Evolutionary conservation across 305 asterid genomes (phyloP).

Genomic region (Plantago coronopus): DNA sequence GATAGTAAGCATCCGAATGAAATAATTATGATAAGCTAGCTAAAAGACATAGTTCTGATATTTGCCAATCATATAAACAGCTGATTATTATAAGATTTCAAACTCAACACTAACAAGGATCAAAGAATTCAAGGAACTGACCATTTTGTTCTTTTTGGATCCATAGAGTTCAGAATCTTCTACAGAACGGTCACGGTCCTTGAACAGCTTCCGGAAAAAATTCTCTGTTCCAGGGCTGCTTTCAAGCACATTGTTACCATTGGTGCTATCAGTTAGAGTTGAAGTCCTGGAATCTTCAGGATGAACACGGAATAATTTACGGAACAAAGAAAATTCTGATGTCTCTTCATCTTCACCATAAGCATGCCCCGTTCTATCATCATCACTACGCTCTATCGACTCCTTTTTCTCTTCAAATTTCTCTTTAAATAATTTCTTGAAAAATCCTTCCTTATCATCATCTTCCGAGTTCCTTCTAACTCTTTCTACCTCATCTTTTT

Average conservation of each 20-base stretch:
- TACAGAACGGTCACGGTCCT: constrained; percentile 85
- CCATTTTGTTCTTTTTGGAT: constrained; percentile 69
- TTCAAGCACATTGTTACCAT: constrained; percentile 47
- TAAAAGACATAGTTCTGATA: constrained; percentile 9
- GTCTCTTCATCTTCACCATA: constrained; percentile 68
- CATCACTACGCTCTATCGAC: constrained; percentile 37
- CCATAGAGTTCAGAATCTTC: constrained; percentile 89
- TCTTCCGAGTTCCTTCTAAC: constrained; percentile 55
- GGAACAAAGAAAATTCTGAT: constrained; percentile 64
- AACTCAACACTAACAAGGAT: constrained; percentile 9
- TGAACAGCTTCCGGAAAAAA: constrained; percentile 77
- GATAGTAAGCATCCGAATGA: too few relatives aligned
- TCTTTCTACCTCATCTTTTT: constrained; percentile 46
- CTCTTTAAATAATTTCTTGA: constrained; percentile 69
- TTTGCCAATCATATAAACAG: neutral
- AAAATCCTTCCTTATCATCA: constrained; percentile 74
- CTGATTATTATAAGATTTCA: neutral
- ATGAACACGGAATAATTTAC: constrained; percentile 72
- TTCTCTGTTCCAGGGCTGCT: constrained; percentile 89
- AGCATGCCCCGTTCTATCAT: constrained; percentile 47
- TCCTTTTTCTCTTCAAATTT: constrained; percentile 71
- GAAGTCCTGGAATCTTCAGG: constrained; percentile 67
- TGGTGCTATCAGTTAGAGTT: constrained; percentile 36
- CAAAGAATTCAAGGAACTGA: constrained; percentile 32
- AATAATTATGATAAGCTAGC: neutral